Evolutionary conservation across 208 protist genomes (phyloP).

Genomic region (Trypanosoma grayi): DNA sequence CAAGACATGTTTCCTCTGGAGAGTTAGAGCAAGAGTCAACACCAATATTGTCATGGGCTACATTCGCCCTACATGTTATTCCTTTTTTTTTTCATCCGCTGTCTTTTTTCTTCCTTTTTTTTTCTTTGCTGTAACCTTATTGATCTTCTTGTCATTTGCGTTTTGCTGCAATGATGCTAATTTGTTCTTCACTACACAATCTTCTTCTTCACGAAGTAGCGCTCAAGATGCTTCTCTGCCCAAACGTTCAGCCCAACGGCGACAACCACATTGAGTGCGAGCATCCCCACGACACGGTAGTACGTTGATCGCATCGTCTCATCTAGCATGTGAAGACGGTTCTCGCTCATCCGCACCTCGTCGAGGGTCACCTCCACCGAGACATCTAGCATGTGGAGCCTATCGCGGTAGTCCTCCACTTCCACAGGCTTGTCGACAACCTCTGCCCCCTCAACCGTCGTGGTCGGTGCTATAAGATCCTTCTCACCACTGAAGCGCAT

Average conservation of each 20-base stretch:
- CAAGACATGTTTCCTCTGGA: too few relatives aligned
- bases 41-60: too few relatives aligned
- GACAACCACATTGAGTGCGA: conserved; percentile 55
- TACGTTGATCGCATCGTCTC: conserved; percentile 44
- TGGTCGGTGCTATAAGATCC: conserved; percentile 50
- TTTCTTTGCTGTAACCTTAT: background rate
- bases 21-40: too few relatives aligned
- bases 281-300: conserved; percentile 41
- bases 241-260: conserved; percentile 37
- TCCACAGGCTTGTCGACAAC: conserved; percentile 69
- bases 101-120: background rate
- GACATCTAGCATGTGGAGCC: conserved; percentile 57
- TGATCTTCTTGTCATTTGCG: too few relatives aligned
- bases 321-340: conserved; percentile 53
- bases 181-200: conserved; percentile 32
- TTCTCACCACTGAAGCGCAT: conserved; percentile 60
- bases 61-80: background rate
- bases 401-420: conserved; percentile 51
- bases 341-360: conserved; percentile 56
- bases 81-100: background rate
- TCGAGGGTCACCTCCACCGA: conserved; percentile 56
- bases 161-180: too few relatives aligned
- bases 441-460: conserved; percentile 42
- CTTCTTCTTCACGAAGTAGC: conserved; percentile 66
- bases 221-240: conserved; percentile 55